These are phyloP conservation scores for Nissolia schottii DNA, from an alignment of 306 rosid species.

Conservation along the genomic window DNA sequence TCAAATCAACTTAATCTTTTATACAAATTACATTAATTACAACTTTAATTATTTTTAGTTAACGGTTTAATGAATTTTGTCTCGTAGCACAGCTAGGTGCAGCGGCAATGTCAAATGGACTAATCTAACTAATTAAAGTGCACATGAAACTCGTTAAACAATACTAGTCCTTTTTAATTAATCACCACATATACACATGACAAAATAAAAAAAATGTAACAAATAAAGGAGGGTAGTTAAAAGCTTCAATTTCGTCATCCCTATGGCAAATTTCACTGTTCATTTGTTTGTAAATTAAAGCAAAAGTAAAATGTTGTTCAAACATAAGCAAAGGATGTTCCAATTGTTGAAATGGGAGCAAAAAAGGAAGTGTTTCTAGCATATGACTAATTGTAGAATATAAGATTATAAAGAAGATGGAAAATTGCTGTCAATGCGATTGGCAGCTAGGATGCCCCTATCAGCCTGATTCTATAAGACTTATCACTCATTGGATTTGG, in stretches of 20 bases:
- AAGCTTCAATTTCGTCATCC: constrained; percentile 10
- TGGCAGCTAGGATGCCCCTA: constrained; percentile 23
- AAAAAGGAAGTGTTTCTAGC: background rate
- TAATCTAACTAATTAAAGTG: constrained; percentile 13
- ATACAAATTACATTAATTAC: constrained; percentile 16
- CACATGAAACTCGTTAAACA: constrained; percentile 33
- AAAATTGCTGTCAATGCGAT: constrained; percentile 30
- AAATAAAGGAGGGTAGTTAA: constrained; percentile 6
- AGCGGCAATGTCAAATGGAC: constrained; percentile 37
- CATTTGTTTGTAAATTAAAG: constrained; percentile 26
- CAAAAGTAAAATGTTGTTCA: constrained; percentile 25
- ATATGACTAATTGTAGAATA: constrained; percentile 6
- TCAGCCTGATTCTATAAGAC: constrained; percentile 40
- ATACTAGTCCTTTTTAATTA: constrained; percentile 12
- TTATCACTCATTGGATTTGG: constrained; percentile 12
- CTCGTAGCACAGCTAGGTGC: constrained; percentile 23
- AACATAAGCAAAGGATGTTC: background rate
- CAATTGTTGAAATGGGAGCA: background rate
- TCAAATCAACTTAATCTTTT: constrained; percentile 17
- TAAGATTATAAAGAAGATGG: no score
- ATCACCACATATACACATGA: background rate
- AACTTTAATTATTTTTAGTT: constrained; percentile 13
- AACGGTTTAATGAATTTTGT: constrained; percentile 21
- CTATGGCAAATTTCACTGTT: background rate
- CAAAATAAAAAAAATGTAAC: background rate